Base-by-base conservation (phyloP, 1,284 basidiomycete species). In the Irpex lacteus region DNA sequence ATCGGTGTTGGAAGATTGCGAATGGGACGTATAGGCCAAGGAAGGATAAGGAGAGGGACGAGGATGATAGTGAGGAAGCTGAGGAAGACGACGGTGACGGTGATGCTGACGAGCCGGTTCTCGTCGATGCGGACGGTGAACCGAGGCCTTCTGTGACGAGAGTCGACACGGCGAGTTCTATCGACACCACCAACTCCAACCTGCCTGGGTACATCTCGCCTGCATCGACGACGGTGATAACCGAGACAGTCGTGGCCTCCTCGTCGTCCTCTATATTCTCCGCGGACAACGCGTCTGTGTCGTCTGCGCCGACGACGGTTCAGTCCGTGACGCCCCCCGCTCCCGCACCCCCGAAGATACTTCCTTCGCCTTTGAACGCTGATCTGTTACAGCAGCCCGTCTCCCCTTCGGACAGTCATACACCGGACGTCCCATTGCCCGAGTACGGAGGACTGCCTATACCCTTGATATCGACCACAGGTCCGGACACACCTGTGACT, bases 1-100 rank as follows among this genome's bases (percentile, higher is more conserved):
- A 92, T 69, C 85, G 91, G 63, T 98, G 96, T 78, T 98, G 96
- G 96, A 94, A 95, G 78, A 86, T 91, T 56, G 87, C 85, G 53
- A 87, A 94, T 70, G 90, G 90, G 8, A 69, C 81, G 62, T 82
- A 85, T 71, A 74, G 80, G 66, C 73, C 75, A 69, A 66, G 71
- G 67, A 49, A 71, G 65, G 64, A 70, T 53, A 76, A 73, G 40
- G 77, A 74, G n/a, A 70, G 71, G 26, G 64, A 68, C 5, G 76
- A 77, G 37, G 76, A 76, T 11, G 40, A 44, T 15, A 15, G 15
- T 8, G 15, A 15, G 26, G 26, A 80, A 79, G 9, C 54, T 77
- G 64, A 70, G 38, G 69, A 70, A 66, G 72, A 66, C 67, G 74
- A 44, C 4, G 40, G 60, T 40, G 70, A 70, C 36, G 71, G 66